Percentiles rank a stretch among this genome's conserved stretches.
Conservation (phyloP, 2,329 filamentous ascomycete species). For the Pseudogymnoascus sp. region DNA sequence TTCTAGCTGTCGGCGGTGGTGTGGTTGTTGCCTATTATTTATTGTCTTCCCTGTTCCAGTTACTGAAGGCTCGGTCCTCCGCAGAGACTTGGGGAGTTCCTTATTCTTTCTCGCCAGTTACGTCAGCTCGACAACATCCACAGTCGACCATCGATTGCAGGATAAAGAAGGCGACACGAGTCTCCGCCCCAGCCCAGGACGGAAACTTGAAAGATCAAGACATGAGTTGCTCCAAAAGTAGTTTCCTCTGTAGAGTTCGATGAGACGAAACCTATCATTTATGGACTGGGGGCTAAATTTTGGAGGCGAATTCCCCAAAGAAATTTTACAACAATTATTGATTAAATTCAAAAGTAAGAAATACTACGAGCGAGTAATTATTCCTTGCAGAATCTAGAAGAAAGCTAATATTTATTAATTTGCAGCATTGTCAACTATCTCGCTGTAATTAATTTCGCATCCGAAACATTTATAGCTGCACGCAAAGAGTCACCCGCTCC, state of each 20-base stretch:
- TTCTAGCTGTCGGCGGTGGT: constrained; percentile 57
- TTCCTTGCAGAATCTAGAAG: background rate
- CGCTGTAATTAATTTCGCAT: constrained; percentile 54
- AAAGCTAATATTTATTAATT: background rate
- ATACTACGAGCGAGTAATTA: constrained; percentile 10
- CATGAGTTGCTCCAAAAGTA: constrained; percentile 51
- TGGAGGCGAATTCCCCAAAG: constrained; percentile 57
- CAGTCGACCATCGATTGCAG: constrained; percentile 38
- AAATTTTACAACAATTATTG: constrained; percentile 12
- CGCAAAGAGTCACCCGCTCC: constrained; percentile 19
- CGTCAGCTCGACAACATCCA: constrained; percentile 62
- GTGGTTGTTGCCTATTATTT: constrained; percentile 64
- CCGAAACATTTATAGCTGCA: constrained; percentile 35
- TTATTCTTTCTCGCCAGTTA: constrained; percentile 67
- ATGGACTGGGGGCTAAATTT: constrained; percentile 61
- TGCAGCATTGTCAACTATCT: constrained; percentile 56
- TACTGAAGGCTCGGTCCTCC: constrained; percentile 59
- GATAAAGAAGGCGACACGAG: constrained; percentile 39
- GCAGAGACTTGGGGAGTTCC: constrained; percentile 56
- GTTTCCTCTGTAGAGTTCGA: constrained; percentile 50
- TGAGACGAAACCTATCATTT: constrained; percentile 53
- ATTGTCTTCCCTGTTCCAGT: constrained; percentile 66
- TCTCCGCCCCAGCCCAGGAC: constrained; percentile 8
- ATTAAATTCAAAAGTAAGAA: constrained; percentile 16
- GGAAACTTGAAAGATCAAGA: constrained; percentile 24